phyloP scores from a whole-genome alignment of 2,329 filamentous ascomycete genomes.

The Sordariomycetes sp. region DNA sequence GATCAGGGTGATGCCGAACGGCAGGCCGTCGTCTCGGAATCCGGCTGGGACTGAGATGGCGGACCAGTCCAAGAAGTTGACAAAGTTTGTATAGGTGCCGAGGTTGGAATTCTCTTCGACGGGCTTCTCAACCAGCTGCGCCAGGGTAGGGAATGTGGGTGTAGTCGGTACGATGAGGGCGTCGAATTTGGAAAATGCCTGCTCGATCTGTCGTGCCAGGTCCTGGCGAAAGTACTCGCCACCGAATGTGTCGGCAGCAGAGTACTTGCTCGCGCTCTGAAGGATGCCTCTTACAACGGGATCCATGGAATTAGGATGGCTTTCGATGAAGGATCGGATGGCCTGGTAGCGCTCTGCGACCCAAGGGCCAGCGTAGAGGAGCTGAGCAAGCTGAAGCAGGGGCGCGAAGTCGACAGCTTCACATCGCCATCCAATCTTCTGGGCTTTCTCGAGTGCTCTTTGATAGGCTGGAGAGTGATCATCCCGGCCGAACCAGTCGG shows the following conservation, averaged over 20 bases:
- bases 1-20: conserved; percentile 28
- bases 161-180: conserved; percentile 47
- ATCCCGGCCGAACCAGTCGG: conserved; percentile 22
- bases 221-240: conserved; percentile 25
- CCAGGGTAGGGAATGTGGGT: conserved; percentile 40
- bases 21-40: conserved; percentile 22
- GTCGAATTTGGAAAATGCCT: conserved; percentile 30
- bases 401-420: conserved; percentile 34
- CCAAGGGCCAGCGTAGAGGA: conserved; percentile 49
- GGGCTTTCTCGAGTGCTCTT: conserved; percentile 25
- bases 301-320: conserved; percentile 19
- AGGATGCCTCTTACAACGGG: conserved; percentile 24
- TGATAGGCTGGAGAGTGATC: conserved; percentile 33
- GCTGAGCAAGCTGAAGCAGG: conserved; percentile 40
- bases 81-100: conserved; percentile 50
- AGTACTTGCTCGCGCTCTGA: conserved; percentile 26
- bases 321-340: conserved; percentile 34
- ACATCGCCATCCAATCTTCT: conserved; percentile 28
- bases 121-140: conserved; percentile 40
- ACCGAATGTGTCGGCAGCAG: conserved; percentile 35
- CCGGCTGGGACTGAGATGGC: conserved; percentile 44
- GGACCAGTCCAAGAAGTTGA: conserved; percentile 50
- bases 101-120: conserved; percentile 43
- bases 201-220: conserved; percentile 30
- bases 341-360: conserved; percentile 48